These are phyloP conservation scores for Ricinus communis DNA, from an alignment of 345 rosid species.

Conservation along the genomic window DNA sequence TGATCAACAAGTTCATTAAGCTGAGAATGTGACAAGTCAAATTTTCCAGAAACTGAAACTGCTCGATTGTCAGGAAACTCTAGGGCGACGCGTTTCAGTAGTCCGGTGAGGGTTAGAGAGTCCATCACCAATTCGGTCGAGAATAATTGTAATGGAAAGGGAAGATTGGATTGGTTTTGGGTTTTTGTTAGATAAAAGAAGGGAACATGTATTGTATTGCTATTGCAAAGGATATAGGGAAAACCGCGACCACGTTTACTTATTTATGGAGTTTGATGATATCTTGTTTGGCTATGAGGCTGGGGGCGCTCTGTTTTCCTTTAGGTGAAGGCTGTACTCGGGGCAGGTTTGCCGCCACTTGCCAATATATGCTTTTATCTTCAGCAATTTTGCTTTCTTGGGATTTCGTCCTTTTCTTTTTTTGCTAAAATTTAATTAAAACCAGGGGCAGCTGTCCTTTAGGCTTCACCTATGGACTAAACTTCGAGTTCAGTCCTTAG, in stretches of 20 bases:
- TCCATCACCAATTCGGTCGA: conserved; percentile 23
- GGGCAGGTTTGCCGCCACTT: conserved; percentile 14
- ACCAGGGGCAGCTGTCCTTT: too few relatives aligned
- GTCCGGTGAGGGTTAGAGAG: conserved; percentile 45
- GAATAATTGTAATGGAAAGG: too few relatives aligned
- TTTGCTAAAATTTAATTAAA: too few relatives aligned
- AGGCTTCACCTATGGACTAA: too few relatives aligned
- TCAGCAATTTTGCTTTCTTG: background rate
- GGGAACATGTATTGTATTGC: background rate
- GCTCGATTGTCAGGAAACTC: conserved; percentile 48
- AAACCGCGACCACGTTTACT: background rate
- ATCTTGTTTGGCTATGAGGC: background rate
- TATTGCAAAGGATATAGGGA: too few relatives aligned
- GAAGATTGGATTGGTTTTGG: background rate
- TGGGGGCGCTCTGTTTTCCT: background rate
- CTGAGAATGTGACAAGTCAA: conserved; percentile 51
- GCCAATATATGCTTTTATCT: background rate
- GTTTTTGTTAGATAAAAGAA: background rate
- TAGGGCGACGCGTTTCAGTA: conserved; percentile 36
- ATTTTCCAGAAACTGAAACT: conserved; percentile 49
- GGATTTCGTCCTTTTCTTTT: background rate
- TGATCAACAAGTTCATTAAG: conserved; percentile 49
- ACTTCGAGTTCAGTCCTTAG: too few relatives aligned
- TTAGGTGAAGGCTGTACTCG: conserved; percentile 6
- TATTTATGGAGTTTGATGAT: background rate